A percentile compares a stretch with the other conserved stretches of the same genome.
Conservation (phyloP, 164 flowering plant genomes). For the Umbellularia californica region DNA sequence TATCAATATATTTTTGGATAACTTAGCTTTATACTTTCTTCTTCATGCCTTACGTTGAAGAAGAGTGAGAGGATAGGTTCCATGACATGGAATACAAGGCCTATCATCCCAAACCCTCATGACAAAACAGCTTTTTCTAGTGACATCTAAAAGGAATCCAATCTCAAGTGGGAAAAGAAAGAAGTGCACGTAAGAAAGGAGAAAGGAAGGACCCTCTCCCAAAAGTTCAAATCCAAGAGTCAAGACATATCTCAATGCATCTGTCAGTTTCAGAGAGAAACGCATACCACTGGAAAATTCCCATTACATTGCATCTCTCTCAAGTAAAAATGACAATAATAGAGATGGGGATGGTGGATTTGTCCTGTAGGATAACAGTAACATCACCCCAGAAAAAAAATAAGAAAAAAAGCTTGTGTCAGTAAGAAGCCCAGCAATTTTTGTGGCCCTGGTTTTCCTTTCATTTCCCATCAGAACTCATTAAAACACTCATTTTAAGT, state of each 20-base stretch:
- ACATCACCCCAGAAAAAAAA: conserved; percentile 2
- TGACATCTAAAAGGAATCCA: neutral
- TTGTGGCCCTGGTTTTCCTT: conserved; percentile 6
- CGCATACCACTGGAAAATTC: neutral
- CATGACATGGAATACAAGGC: neutral
- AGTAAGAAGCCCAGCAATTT: conserved; percentile 5
- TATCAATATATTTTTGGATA: no score
- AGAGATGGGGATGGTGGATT: conserved; percentile 2
- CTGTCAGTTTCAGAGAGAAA: neutral
- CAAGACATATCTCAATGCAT: neutral
- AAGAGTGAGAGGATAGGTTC: neutral
- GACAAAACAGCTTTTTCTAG: neutral
- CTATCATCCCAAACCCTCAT: neutral
- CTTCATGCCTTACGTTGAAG: no score
- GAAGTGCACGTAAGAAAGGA: neutral
- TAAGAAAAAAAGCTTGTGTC: conserved; percentile 6
- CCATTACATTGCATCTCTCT: neutral
- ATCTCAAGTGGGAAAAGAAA: neutral
- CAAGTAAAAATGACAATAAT: neutral
- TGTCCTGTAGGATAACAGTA: conserved; percentile 6
- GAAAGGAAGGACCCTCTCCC: neutral
- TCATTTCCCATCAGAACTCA: neutral
- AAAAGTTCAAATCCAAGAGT: neutral
- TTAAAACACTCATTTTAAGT: no score
- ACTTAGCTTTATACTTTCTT: no score